Percentiles rank a stretch among this genome's conserved stretches.
These are phyloP conservation scores for Physcomitrellopsis africana DNA, from an alignment of 225 moss, liverwort and hornwort species.

Conservation along the genomic window DNA sequence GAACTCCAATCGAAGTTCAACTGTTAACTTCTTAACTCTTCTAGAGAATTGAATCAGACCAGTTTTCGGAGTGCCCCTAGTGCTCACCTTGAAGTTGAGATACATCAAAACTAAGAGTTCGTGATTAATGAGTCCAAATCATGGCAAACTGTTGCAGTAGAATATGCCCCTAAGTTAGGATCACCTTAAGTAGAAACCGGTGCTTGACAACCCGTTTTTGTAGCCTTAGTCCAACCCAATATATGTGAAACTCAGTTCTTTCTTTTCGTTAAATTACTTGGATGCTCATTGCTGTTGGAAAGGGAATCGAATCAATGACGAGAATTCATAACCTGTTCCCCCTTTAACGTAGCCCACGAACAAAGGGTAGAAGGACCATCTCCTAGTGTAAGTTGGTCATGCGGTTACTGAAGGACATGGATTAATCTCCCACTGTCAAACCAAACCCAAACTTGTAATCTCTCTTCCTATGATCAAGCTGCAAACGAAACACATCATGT, in stretches of 20 bases:
- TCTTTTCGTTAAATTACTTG: conserved; percentile 12
- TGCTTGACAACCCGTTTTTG: neutral
- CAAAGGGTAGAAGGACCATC: neutral
- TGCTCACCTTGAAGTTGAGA: too few species aligned
- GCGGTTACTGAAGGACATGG: neutral
- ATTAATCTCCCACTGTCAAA: conserved; percentile 75
- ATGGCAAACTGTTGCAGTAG: too few species aligned
- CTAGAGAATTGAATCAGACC: too few species aligned
- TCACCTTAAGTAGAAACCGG: conserved; percentile 17
- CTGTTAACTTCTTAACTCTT: too few species aligned
- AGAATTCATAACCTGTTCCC: conserved; percentile 12
- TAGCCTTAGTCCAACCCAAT: conserved; percentile 10
- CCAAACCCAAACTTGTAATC: conserved; percentile 97
- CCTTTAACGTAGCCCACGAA: conserved; percentile 1
- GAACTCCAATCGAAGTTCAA: too few species aligned
- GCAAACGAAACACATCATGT: conserved; percentile 30
- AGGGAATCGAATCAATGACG: conserved; percentile 8
- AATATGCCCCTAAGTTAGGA: neutral
- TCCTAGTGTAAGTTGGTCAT: conserved; percentile 11
- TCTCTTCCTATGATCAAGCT: conserved; percentile 90
- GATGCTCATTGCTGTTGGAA: neutral
- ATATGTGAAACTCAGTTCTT: neutral
- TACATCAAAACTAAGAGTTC: too few species aligned
- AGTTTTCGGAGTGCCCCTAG: too few species aligned
- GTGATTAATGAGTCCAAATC: too few species aligned